Base-by-base conservation (phyloP, 139 green algal species). In the Haematococcus lacustris region DNA sequence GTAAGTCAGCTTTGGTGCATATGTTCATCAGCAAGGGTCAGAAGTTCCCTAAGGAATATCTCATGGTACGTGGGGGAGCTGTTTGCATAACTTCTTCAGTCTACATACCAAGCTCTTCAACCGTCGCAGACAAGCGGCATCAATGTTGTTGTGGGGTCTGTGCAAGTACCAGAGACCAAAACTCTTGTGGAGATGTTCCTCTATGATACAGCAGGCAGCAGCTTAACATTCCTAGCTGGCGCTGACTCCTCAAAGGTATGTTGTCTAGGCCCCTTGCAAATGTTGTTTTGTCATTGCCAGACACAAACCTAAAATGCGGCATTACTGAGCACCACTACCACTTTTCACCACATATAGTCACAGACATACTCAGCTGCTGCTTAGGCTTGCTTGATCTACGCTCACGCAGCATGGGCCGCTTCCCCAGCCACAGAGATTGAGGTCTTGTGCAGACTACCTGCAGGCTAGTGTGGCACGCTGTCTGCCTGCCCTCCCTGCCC, bases 21-120 rank as follows among this genome's bases (percentile, higher is more conserved):
- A 82, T 85, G 76, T 85, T 78, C 59, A 85, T 59, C 3, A 78
- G 68, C 47, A 81, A 85, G 41, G 75, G 80, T 1, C 51, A 67
- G 38, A 82, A 82, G 3, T 85, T 78, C 34, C 68, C 73, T 1
- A 82, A 78, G 66, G 57, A 1, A 1, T 85, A 85, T 62, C 70
- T 30, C 2, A 85, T 85, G 80, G 80, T 85, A 37, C 51, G 57
- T 39, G 2, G 3, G 13, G 3, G 3, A 38, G 17, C 3, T 7
- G 33, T 3, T 66, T 66, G 33, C n/a, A 28, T 65, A 17, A 35
- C 57, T 26, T 57, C 5, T 57, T 3, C 13, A 26, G 21, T 41
- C 13, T 47, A 57, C 13, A 13, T 21, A 57, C 13, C 13, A 57
- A 28, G 13, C 21, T 57, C 21, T 57, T 57, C 13, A 28, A 21